phyloP scores from a whole-genome alignment of 2,329 filamentous ascomycete genomes.

The Alternaria sp. region DNA sequence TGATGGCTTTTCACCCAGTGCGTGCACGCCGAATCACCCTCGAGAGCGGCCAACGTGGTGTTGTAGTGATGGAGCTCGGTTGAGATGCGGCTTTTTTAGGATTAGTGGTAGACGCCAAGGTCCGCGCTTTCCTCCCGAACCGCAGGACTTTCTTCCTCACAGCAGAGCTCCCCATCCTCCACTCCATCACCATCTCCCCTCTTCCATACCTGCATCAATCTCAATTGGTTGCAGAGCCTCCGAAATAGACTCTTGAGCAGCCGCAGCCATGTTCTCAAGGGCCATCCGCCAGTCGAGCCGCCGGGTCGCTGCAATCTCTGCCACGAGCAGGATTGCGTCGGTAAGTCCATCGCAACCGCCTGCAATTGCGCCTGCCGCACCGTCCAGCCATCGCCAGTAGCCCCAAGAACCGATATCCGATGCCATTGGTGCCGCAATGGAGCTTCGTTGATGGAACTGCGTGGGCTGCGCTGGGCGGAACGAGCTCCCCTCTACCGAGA shows the following conservation, averaged over 20 bases:
- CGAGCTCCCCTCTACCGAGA: slow-evolving; percentile 47
- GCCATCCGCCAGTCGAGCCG: slow-evolving; percentile 96
- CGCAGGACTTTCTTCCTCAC: slow-evolving; percentile 41
- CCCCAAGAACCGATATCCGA: slow-evolving; percentile 44
- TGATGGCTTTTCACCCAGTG: neutral
- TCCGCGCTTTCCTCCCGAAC: slow-evolving; percentile 43
- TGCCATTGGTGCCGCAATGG: slow-evolving; percentile 51
- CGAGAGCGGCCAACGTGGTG: neutral
- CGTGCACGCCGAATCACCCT: neutral
- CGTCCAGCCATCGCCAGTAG: slow-evolving; percentile 43
- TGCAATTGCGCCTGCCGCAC: slow-evolving; percentile 53
- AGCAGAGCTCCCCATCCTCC: slow-evolving; percentile 45
- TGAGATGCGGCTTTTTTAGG: slow-evolving; percentile 27
- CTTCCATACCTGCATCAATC: slow-evolving; percentile 53
- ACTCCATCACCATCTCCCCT: slow-evolving; percentile 53
- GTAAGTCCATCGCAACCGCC: slow-evolving; percentile 74
- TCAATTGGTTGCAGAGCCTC: slow-evolving; percentile 56
- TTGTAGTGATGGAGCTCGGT: slow-evolving; percentile 16
- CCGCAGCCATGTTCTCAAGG: slow-evolving; percentile 90
- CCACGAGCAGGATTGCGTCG: slow-evolving; percentile 87
- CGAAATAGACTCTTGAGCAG: slow-evolving; percentile 53
- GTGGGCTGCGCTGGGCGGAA: slow-evolving; percentile 53
- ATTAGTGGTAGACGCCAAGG: slow-evolving; percentile 31
- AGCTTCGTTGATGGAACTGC: slow-evolving; percentile 43
- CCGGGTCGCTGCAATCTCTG: slow-evolving; percentile 92